Percentiles rank a stretch among this genome's conserved stretches.
These are phyloP conservation scores for Lachnellula hyalina DNA, from an alignment of 2,329 filamentous ascomycete genomes.

Conservation along the genomic window DNA sequence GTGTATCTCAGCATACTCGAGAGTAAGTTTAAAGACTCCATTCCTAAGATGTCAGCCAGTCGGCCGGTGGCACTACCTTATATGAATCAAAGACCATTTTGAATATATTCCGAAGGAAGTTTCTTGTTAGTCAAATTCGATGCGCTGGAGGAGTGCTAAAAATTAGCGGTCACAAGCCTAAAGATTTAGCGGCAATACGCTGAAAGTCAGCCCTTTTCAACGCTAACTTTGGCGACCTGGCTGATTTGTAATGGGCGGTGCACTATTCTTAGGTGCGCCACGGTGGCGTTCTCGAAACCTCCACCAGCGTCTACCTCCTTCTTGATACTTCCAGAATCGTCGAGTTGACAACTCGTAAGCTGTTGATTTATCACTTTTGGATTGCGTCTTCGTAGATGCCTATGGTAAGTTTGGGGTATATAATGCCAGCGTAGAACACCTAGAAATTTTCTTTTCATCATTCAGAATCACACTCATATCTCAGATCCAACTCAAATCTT, in stretches of 20 bases:
- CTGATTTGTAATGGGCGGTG: not conserved
- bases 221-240: not conserved
- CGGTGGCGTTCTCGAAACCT: conserved; percentile 4
- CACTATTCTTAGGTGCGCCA: not conserved
- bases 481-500: conserved; percentile 3
- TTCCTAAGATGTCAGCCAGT: too few relatives aligned
- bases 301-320: conserved; percentile 15
- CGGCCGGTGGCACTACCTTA: too few relatives aligned
- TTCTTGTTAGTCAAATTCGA: too few relatives aligned
- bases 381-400: conserved; percentile 21
- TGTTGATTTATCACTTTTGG: conserved; percentile 21
- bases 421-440: conserved; percentile 12
- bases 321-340: conserved; percentile 12
- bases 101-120: too few relatives aligned
- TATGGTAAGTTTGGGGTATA: conserved; percentile 14
- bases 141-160: too few relatives aligned
- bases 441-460: conserved; percentile 15
- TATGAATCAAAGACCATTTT: too few relatives aligned
- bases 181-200: too few relatives aligned
- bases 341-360: conserved; percentile 16
- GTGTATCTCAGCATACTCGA: too few relatives aligned
- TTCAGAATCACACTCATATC: conserved; percentile 20
- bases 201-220: too few relatives aligned
- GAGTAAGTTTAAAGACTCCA: too few relatives aligned
- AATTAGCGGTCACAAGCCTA: too few relatives aligned